Evolutionary conservation across 1,284 basidiomycete species (phyloP), one percentile per base, ranked within the genome.

Genomic region (Veloboletus limbatus): DNA sequence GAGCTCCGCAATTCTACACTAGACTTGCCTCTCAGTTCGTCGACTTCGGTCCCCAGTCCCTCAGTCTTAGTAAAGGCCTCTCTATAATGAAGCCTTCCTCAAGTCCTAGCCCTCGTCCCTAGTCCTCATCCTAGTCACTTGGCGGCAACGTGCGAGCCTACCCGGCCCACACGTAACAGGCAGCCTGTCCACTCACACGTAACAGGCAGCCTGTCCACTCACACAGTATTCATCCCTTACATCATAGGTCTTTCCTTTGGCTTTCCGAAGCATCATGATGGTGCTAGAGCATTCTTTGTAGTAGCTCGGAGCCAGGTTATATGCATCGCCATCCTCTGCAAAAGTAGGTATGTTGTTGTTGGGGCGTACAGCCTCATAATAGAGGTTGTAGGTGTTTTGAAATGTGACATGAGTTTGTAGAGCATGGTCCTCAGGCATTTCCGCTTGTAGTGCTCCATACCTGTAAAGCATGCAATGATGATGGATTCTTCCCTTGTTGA

Each of bases 321-420:
- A 58, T 1, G 54, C 56, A 44, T 59, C 39, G 9, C n/a, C 54
- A 25, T 58, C 47, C 10, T 24, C 30, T 0, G 11, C 14, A 36
- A 54, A 52, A 2, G 31, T 30, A 1, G 47, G 47, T 0, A 7
- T 25, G n/a, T 48, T 53, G 37, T 43, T 38, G 26, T 14, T 38
- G 2, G 49, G 28, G 1, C 21, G 4, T 0, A 58, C 13, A 0
- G 35, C 47, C n/a, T 55, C 30, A 25, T 53, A 56, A 2, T 34
- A 38, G 8, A 55, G 37, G 3, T 10, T 54, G 1, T 34, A 38
- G 8, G 56, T 42, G 3, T 10, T 54, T 9, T 38, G 2, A 16
- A 52, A 59, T 0, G 35, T 17, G 0, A 57, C 11, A 6, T 59
- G 54, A 0, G 43, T 51, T 6, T 51, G 33, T 1, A 43, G 25